Base-by-base conservation (phyloP, 2,329 filamentous ascomycete genomes). In the Canariomyces notabilis region DNA sequence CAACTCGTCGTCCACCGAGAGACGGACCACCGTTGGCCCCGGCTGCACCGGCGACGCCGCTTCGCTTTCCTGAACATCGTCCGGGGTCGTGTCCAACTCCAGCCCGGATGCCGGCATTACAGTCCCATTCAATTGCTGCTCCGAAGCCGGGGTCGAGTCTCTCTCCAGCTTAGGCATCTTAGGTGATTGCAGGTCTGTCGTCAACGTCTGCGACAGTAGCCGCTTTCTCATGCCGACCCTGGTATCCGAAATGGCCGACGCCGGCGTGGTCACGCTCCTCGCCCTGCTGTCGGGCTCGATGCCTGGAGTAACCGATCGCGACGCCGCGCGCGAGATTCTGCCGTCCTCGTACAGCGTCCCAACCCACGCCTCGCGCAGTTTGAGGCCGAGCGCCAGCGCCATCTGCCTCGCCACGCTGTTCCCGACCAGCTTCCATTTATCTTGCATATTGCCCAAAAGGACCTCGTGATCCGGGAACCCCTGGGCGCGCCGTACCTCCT, bases 331-430 rank as follows among this genome's bases (percentile, higher is more conserved):
- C 12, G 6, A 14, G 3, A 12, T 31, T n/a, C 22, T 32, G 15
- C n/a, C 19, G 5, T 58, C 59, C 11, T 66, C 64, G 19, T 59
- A 59, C 15, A 71, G 50, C 2, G 64, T 64, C 0, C 67, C 69
- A 4, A 65, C 55, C 65, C 67, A 80, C 0, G 83, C 83, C 50
- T 83, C 74, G 6, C 82, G 70, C 11, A 89, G 66, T 8, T 73
- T 69, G 4, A 86, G 58, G 0, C 87, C 87, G 1, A 89, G 61
- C 0, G 80, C 79, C 15, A 89, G 63, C 0, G 85, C 78, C 1
- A 87, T 76, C 19, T 79, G 76, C 7, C 86, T 70, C 2, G 86
- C 79, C 0, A 94, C 87, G 21, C 82, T 87, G 61, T 94, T 94
- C 0, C 88, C 88, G 0, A 90, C 71, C 16, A 87, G 78, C 44